Percentiles rank a stretch among this genome's conserved stretches.
Conservation (phyloP, 2,329 filamentous ascomycete genomes). For the Neofusicoccum kwambonambiense region DNA sequence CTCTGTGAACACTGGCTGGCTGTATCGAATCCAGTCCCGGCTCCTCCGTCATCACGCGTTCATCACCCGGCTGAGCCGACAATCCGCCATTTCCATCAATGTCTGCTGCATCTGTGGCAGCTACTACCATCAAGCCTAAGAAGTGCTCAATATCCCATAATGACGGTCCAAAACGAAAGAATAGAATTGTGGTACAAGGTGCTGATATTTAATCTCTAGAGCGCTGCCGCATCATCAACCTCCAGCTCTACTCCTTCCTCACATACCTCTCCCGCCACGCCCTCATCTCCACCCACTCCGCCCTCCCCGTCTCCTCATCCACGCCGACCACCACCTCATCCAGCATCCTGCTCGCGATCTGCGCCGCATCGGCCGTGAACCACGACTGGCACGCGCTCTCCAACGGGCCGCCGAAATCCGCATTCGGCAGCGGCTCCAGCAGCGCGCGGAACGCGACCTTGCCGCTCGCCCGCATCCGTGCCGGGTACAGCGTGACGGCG, state of each 20-base stretch:
- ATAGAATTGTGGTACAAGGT: too few species aligned
- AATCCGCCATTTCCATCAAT: too few species aligned
- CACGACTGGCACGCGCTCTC: neutral
- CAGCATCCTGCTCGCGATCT: neutral
- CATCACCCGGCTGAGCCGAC: too few species aligned
- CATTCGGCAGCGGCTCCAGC: neutral
- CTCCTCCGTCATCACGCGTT: too few species aligned
- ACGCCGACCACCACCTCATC: conserved; percentile 1
- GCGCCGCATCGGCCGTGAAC: neutral
- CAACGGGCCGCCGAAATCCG: neutral
- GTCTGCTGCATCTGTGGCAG: too few species aligned
- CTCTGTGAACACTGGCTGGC: too few species aligned
- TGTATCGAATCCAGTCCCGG: too few species aligned
- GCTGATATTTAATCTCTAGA: too few species aligned
- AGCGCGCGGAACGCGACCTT: neutral
- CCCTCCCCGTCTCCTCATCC: neutral
- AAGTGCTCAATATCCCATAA: too few species aligned
- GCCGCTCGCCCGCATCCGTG: neutral
- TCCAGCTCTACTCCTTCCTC: neutral
- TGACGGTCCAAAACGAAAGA: too few species aligned
- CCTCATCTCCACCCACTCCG: conserved; percentile 1
- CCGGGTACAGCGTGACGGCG: neutral
- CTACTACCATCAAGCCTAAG: too few species aligned
- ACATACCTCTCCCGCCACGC: conserved; percentile 8
- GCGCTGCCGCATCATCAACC: too few species aligned